Evolutionary conservation across 371 early-diverging fungal genomes (phyloP).

Genomic region (Rhizopus arrhizus): DNA sequence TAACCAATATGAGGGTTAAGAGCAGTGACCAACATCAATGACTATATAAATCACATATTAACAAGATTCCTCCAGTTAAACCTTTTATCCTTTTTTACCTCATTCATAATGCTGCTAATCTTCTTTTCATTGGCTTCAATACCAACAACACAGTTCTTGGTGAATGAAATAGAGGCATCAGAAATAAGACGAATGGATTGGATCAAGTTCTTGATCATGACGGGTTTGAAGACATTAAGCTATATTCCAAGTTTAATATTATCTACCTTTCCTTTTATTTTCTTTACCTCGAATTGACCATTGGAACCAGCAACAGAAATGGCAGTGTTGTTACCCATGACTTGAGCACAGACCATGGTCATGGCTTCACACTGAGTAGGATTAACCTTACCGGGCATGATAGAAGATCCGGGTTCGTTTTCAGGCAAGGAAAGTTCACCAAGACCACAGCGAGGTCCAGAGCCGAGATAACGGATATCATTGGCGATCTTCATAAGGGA

Average conservation of each 20-base stretch:
- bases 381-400: constrained; percentile 94
- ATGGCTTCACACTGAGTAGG: constrained; percentile 93
- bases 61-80: constrained; percentile 22
- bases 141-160: constrained; percentile 83
- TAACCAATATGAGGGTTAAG: constrained; percentile 85
- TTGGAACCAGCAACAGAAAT: constrained; percentile 82
- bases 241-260: constrained; percentile 12
- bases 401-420: constrained; percentile 91
- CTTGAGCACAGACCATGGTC: constrained; percentile 93
- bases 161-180: constrained; percentile 80
- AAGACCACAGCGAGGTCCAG: constrained; percentile 90
- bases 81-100: constrained; percentile 14
- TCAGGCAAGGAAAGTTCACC: constrained; percentile 87
- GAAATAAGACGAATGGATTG: constrained; percentile 79
- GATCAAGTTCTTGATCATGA: constrained; percentile 85
- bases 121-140: constrained; percentile 78
- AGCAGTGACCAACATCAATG: constrained; percentile 88
- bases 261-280: neutral
- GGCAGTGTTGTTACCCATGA: constrained; percentile 86
- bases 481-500: constrained; percentile 92
- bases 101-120: constrained; percentile 76
- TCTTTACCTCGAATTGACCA: constrained; percentile 80
- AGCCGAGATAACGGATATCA: constrained; percentile 87
- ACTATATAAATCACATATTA: constrained; percentile 13
- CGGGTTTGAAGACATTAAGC: constrained; percentile 93